Conservation (phyloP, 768 basidiomycete genomes). For the button mushroom (Agaricus bisporus) region DNA sequence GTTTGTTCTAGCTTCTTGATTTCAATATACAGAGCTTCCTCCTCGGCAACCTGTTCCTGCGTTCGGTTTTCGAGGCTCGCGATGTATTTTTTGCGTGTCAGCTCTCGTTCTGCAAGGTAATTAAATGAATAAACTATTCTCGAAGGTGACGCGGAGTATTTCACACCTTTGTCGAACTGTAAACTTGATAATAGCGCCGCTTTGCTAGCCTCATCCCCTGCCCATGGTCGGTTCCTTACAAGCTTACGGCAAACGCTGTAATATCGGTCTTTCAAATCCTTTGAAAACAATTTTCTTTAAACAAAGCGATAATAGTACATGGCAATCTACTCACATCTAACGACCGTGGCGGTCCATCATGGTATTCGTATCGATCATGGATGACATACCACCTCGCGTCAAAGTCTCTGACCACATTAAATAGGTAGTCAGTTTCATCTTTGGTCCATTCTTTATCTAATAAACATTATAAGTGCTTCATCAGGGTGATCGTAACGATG, state of each 20-base stretch:
- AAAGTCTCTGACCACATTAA: conserved; percentile 71
- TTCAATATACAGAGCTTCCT: conserved; percentile 91
- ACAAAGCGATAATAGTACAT: neutral
- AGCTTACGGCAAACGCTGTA: conserved; percentile 88
- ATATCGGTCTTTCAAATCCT: conserved; percentile 95
- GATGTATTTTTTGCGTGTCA: conserved; percentile 84
- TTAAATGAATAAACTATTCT: neutral
- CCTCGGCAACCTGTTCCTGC: conserved; percentile 84
- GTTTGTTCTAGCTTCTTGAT: conserved; percentile 93
- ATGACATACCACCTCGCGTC: conserved; percentile 89
- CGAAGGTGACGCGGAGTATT: neutral
- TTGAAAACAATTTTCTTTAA: neutral
- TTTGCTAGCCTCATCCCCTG: conserved; percentile 73
- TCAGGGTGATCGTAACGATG: neutral
- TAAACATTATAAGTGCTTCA: neutral
- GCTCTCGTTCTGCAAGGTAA: conserved; percentile 63
- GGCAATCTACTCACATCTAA: conserved; percentile 53
- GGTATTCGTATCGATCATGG: conserved; percentile 82
- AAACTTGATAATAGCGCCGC: conserved; percentile 62
- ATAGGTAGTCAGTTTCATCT: conserved; percentile 92
- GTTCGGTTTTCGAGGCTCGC: conserved; percentile 84
- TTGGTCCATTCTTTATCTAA: conserved; percentile 83
- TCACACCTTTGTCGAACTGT: conserved; percentile 81
- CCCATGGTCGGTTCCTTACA: conserved; percentile 77
- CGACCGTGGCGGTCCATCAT: conserved; percentile 43